Conservation (phyloP, 441 rosid species). For the Bruguiera hainesii region DNA sequence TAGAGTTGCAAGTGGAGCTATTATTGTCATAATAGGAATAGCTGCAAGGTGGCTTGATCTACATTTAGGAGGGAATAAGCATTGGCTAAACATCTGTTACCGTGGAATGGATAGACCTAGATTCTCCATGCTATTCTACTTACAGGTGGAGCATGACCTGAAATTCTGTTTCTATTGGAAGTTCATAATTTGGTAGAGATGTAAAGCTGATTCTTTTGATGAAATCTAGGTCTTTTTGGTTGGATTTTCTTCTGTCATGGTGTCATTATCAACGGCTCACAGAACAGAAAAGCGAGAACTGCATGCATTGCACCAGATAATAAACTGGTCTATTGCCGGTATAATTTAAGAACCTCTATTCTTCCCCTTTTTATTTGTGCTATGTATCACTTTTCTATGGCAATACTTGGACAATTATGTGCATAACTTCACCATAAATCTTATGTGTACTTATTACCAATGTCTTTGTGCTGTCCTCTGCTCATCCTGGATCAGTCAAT, state of each 20-base stretch:
- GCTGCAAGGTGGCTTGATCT: constrained; percentile 74
- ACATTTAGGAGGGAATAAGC: constrained; percentile 62
- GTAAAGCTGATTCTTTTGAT: constrained; percentile 21
- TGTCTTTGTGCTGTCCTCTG: neutral
- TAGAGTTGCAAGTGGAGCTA: constrained; percentile 79
- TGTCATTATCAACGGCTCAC: constrained; percentile 79
- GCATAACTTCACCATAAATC: too few relatives aligned
- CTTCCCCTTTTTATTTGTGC: constrained; percentile 1
- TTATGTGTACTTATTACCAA: neutral
- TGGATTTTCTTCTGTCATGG: constrained; percentile 75
- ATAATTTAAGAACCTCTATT: constrained; percentile 20
- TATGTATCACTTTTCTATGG: neutral
- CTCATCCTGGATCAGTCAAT: neutral
- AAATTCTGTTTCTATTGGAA: constrained; percentile 17
- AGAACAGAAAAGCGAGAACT: constrained; percentile 85
- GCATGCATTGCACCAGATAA: constrained; percentile 68
- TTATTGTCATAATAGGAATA: constrained; percentile 58
- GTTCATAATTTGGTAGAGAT: neutral
- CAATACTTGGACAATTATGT: neutral
- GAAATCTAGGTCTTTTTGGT: constrained; percentile 63
- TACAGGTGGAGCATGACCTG: constrained; percentile 53
- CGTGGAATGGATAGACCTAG: constrained; percentile 42
- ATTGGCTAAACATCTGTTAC: constrained; percentile 62
- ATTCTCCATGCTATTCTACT: constrained; percentile 53
- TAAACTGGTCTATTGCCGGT: constrained; percentile 85